Evolutionary conservation across 768 basidiomycete species (phyloP).

Genomic region (Chalciporus piperatus): DNA sequence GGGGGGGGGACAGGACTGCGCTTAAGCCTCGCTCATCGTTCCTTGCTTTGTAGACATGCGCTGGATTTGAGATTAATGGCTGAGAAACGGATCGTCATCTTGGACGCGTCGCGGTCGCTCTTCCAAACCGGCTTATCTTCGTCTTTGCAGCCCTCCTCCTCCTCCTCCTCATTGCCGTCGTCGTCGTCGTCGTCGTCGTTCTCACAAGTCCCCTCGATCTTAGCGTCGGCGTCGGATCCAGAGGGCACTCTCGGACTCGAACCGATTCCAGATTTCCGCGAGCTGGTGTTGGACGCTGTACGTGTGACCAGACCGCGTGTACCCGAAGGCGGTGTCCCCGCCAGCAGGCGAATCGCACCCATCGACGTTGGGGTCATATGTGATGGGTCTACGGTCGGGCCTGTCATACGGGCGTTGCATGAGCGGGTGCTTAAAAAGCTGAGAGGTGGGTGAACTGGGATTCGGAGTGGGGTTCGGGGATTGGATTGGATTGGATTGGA

Average conservation of each 20-base stretch:
- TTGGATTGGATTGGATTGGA: too few relatives aligned
- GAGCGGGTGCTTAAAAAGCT: slow-evolving; percentile 39
- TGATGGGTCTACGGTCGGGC: slow-evolving; percentile 43
- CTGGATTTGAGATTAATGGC: slow-evolving; percentile 78
- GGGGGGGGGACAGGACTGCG: too few relatives aligned
- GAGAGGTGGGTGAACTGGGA: slow-evolving; percentile 11
- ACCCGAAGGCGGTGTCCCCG: slow-evolving; percentile 1
- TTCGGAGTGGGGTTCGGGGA: too few relatives aligned
- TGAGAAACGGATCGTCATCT: slow-evolving; percentile 59
- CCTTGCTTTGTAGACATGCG: slow-evolving; percentile 51
- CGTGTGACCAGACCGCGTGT: slow-evolving; percentile 26
- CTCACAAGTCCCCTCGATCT: too few relatives aligned
- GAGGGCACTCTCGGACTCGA: slow-evolving; percentile 39
- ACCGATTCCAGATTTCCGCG: slow-evolving; percentile 58
- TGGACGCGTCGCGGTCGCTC: slow-evolving; percentile 71
- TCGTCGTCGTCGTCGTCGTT: not conserved
- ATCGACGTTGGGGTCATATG: slow-evolving; percentile 67
- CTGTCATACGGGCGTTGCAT: slow-evolving; percentile 51
- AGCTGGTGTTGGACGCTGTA: slow-evolving; percentile 51
- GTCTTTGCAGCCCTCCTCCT: not conserved
- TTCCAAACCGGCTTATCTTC: slow-evolving; percentile 25
- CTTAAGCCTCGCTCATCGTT: too few relatives aligned
- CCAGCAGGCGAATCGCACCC: slow-evolving; percentile 44
- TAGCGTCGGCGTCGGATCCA: not conserved
- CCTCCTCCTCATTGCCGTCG: too few relatives aligned